Evolutionary conservation across 768 basidiomycete genomes (phyloP), one percentile per base, ranked within the genome.

Genomic region (Tulasnella sp.): DNA sequence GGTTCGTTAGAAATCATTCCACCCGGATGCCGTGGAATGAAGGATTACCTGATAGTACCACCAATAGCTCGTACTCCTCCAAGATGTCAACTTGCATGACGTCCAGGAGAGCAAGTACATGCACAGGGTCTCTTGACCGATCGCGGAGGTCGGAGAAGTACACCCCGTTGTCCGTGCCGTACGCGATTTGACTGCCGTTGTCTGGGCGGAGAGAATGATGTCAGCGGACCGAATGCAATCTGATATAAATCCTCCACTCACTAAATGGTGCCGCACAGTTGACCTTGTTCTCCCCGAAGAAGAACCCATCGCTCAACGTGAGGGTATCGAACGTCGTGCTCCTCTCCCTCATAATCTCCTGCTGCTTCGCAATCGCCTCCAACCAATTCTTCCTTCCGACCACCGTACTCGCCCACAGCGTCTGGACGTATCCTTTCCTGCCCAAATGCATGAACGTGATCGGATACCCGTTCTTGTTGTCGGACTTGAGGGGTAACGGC

Each of bases 111-210:
- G 90, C 90, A 72, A 99, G 84, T 35, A 99, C 94, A 80, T 95
- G 94, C 34, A 93, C 84, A 0, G 96, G 97, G 29, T 94, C 92
- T 62, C 88, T 86, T 75, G 87, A 87, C 40, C 84, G 80, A 69
- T 92, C 90, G 62, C 87, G 85, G 35, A 97, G 82, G 79, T 98
- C 93, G 34, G 94, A 94, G 74, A 98, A 85, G 79, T 98, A 99
- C 32, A 99, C 91, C 32, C 97, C 97, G 75, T 98, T 95, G 77
- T 95, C 92, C 4, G 96, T 96, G n/a, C 96, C 97, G 80, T 95
- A 98, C 9, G 92, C 95, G 76, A 97, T 88, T 71, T 89, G 86
- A 76, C 90, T 83, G 14, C 94, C 96, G 71, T 86, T 86, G 77
- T 86, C 95, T 97, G 79, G n/a, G 14, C 22, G 40, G 39, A 40